Conservation (phyloP, 169 alveolate species). For the Plasmodium knowlesi region DNA sequence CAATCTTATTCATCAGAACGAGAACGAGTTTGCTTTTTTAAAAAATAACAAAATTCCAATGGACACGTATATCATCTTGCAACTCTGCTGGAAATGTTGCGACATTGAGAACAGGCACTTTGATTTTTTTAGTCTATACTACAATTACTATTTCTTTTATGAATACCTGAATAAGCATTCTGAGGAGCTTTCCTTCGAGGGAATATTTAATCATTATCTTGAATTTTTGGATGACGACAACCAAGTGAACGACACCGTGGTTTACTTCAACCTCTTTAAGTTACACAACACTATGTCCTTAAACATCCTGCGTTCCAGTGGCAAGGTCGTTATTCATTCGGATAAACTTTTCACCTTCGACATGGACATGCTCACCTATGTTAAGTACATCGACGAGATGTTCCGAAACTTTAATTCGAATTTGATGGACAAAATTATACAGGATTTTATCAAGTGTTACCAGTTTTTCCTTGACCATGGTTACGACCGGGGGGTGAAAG, state of each 20-base stretch:
- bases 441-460: constrained; percentile 34
- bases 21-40: constrained; percentile 40
- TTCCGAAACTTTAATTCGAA: constrained; percentile 55
- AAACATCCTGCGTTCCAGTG: constrained; percentile 61
- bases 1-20: constrained; percentile 31
- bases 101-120: constrained; percentile 57
- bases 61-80: constrained; percentile 57
- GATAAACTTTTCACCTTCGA: constrained; percentile 67
- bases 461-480: constrained; percentile 64
- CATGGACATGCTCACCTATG: constrained; percentile 51
- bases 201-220: constrained; percentile 42
- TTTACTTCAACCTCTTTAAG: constrained; percentile 38
- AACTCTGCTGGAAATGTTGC: constrained; percentile 69
- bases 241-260: constrained; percentile 22
- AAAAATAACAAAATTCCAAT: constrained; percentile 39
- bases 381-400: constrained; percentile 66
- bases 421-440: constrained; percentile 64
- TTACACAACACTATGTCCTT: constrained; percentile 50
- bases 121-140: constrained; percentile 53
- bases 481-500: constrained; percentile 1
- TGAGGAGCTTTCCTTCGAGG: constrained; percentile 42
- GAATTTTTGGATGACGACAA: constrained; percentile 28
- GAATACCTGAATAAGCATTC: constrained; percentile 40
- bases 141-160: constrained; percentile 65
- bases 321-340: constrained; percentile 62